Percentiles rank a stretch among this genome's conserved stretches.
Conservation (phyloP, 2,329 filamentous ascomycete species). For the Salinomyces thailandicus region DNA sequence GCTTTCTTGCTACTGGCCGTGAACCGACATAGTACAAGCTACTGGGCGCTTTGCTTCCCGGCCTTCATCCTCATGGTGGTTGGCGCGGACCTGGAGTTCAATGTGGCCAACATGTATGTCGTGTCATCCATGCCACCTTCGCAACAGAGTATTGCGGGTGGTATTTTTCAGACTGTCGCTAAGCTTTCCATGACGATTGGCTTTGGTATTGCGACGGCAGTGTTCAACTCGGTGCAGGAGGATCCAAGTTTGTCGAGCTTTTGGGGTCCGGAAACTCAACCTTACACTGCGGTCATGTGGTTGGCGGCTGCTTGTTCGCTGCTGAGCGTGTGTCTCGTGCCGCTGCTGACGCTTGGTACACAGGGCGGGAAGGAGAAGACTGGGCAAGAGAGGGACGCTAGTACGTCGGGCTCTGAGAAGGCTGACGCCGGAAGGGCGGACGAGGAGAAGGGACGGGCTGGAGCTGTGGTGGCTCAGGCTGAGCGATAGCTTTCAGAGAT, state of each 20-base stretch:
- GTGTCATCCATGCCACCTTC: constrained; percentile 52
- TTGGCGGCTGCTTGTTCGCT: constrained; percentile 37
- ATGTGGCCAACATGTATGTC: constrained; percentile 64
- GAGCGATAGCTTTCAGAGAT: too few relatives aligned
- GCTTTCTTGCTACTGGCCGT: constrained; percentile 47
- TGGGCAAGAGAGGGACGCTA: constrained; percentile 1
- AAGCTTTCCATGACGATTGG: constrained; percentile 50
- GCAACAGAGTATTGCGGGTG: constrained; percentile 57
- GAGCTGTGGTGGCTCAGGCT: constrained; percentile 6
- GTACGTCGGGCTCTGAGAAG: too few relatives aligned
- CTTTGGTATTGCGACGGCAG: constrained; percentile 52
- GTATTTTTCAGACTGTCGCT: constrained; percentile 57
- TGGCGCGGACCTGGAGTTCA: constrained; percentile 60
- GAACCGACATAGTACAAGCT: constrained; percentile 44
- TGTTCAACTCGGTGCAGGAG: constrained; percentile 40
- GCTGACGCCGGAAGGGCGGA: too few relatives aligned
- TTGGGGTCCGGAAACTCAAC: constrained; percentile 35
- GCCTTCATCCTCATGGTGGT: constrained; percentile 50
- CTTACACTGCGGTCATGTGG: constrained; percentile 45
- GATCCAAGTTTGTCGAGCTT: constrained; percentile 28
- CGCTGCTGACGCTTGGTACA: constrained; percentile 44
- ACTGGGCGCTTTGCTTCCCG: constrained; percentile 58
- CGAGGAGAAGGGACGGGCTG: constrained; percentile 4
- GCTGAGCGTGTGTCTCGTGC: constrained; percentile 37
- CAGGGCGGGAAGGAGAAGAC: constrained; percentile 34